phyloP scores from a whole-genome alignment of 352 stramenopile species.

The Phytophthora tentaculata region DNA sequence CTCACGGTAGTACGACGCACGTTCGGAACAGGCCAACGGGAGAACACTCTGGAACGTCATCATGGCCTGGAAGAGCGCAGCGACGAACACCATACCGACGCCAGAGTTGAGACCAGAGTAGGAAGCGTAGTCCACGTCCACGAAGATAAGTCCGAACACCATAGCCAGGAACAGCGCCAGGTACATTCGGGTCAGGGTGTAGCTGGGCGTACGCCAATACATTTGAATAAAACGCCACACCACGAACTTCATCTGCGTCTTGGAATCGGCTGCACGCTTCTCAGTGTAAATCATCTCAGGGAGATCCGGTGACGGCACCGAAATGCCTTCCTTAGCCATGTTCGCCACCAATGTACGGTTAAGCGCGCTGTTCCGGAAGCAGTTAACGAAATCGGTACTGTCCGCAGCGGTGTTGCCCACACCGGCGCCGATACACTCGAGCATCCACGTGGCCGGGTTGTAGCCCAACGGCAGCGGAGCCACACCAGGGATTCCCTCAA shows the following conservation, averaged over 20 bases:
- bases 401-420: constrained; percentile 12
- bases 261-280: constrained; percentile 33
- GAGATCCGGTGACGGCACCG: constrained; percentile 23
- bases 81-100: constrained; percentile 59
- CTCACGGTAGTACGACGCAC: constrained; percentile 72
- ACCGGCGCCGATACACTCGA: constrained; percentile 60
- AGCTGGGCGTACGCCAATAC: constrained; percentile 64
- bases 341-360: constrained; percentile 5
- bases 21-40: constrained; percentile 70
- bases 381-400: constrained; percentile 29
- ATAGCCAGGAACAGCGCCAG: constrained; percentile 70
- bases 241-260: constrained; percentile 38
- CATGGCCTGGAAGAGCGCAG: constrained; percentile 71
- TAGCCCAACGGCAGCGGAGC: constrained; percentile 25
- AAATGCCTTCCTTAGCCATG: constrained; percentile 35
- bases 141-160: constrained; percentile 75
- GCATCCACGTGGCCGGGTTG: constrained; percentile 85
- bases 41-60: constrained; percentile 75
- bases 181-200: constrained; percentile 71
- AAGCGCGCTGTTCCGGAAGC: constrained; percentile 24
- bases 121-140: constrained; percentile 40
- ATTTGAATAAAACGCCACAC: constrained; percentile 38
- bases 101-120: constrained; percentile 45
- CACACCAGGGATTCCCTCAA: constrained; percentile 44
- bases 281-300: constrained; percentile 36